A percentile compares a stretch with the other conserved stretches of the same genome.
phyloP scores from a whole-genome alignment of 176 grass and related monocot species.

The Calamus simplicifolius region DNA sequence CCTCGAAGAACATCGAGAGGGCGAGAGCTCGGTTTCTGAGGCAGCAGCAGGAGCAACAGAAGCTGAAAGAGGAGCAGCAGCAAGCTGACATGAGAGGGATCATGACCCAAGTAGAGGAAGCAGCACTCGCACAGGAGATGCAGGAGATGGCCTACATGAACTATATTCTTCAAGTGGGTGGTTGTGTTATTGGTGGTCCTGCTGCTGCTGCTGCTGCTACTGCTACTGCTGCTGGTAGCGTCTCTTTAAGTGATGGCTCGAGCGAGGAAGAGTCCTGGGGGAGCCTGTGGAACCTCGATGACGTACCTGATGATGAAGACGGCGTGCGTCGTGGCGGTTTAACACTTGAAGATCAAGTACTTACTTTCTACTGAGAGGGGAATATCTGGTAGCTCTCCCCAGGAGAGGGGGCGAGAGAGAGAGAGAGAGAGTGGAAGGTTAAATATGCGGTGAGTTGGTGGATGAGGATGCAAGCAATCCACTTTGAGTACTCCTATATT shows the following conservation, averaged over 20 bases:
- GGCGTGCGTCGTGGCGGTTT: constrained; percentile 1
- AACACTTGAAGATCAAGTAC: constrained; percentile 14
- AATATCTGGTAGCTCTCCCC: neutral
- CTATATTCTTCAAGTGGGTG: constrained; percentile 22
- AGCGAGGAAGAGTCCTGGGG: constrained; percentile 69
- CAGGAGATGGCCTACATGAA: constrained; percentile 37
- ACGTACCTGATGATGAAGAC: constrained; percentile 9
- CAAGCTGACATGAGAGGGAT: neutral
- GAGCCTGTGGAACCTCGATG: constrained; percentile 84
- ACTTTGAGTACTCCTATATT: no score
- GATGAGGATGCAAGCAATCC: no score
- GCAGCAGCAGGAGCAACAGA: constrained; percentile 30
- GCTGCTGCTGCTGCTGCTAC: neutral
- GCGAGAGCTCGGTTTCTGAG: constrained; percentile 52
- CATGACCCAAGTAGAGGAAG: neutral
- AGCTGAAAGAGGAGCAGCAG: constrained; percentile 22
- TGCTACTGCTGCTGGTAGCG: constrained; percentile 18
- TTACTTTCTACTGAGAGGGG: constrained; percentile 27
- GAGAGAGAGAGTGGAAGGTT: no score
- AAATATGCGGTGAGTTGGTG: no score
- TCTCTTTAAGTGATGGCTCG: constrained; percentile 35
- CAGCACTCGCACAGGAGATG: neutral
- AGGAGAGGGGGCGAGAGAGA: no score
- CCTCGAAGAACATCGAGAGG: constrained; percentile 66
- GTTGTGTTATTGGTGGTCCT: neutral